phyloP scores from a whole-genome alignment of 2,329 filamentous ascomycete species.

The Claviceps arundinis region DNA sequence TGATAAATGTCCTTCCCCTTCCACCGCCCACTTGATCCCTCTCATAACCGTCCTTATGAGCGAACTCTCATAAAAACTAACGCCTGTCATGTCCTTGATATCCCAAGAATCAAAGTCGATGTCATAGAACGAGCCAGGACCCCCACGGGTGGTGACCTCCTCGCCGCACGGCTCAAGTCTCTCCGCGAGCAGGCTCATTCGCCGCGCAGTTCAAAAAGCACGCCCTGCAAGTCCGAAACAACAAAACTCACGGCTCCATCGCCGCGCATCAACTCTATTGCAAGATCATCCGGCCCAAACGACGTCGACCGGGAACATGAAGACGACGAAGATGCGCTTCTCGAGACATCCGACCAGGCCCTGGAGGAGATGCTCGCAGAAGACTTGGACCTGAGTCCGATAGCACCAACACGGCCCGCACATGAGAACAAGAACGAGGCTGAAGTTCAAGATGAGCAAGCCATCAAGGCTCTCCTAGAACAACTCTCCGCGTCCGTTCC shows the following conservation, averaged over 20 bases:
- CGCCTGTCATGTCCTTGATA: neutral
- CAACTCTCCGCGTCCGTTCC: conserved; percentile 22
- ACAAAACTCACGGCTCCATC: neutral
- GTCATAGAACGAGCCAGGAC: conserved; percentile 29
- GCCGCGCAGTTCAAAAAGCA: neutral
- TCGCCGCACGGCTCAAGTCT: conserved; percentile 37
- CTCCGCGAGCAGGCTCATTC: conserved; percentile 29
- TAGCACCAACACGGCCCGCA: conserved; percentile 8
- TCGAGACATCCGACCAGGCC: conserved; percentile 37
- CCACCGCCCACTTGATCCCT: neutral
- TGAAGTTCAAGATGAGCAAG: conserved; percentile 15
- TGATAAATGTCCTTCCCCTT: neutral
- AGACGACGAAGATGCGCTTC: conserved; percentile 24
- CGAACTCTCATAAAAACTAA: conserved; percentile 2
- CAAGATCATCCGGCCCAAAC: neutral
- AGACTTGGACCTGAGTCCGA: conserved; percentile 14
- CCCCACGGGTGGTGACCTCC: conserved; percentile 34
- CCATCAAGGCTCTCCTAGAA: conserved; percentile 24
- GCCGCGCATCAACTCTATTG: neutral
- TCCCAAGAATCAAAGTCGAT: conserved; percentile 18
- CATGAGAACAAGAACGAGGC: neutral
- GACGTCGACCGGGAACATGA: conserved; percentile 10
- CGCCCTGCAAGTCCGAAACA: neutral
- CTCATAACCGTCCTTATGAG: conserved; percentile 3
- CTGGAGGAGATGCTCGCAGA: conserved; percentile 36